Percentiles rank a stretch among this genome's conserved stretches.
phyloP scores from a whole-genome alignment of 106 monocot species.

The Gastrodia elata region DNA sequence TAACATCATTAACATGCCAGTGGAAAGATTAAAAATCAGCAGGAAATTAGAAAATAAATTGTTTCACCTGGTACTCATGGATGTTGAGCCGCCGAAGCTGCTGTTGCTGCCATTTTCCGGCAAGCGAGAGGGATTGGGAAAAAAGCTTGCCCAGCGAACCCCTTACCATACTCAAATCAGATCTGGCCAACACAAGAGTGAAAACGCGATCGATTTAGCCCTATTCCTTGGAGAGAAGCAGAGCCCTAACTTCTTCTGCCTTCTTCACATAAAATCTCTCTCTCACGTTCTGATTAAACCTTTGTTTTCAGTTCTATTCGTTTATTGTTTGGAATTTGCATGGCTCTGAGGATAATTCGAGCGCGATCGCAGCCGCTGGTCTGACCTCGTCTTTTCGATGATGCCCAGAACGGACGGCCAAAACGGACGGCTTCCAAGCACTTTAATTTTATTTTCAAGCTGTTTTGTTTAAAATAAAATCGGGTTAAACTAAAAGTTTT shows the following conservation, averaged over 20 bases:
- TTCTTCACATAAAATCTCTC: neutral
- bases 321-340: too few species aligned
- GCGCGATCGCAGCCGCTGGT: too few species aligned
- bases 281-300: too few species aligned
- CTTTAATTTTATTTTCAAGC: too few species aligned
- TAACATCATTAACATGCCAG: neutral
- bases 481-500: too few species aligned
- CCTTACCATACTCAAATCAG: slow-evolving; percentile 40
- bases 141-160: slow-evolving; percentile 57
- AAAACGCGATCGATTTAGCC: neutral
- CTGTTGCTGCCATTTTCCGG: slow-evolving; percentile 82
- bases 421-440: too few species aligned
- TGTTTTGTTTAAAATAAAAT: too few species aligned
- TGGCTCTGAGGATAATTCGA: too few species aligned
- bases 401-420: too few species aligned
- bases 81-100: slow-evolving; percentile 97
- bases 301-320: too few species aligned
- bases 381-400: too few species aligned
- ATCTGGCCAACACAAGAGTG: neutral
- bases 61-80: slow-evolving; percentile 93
- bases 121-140: slow-evolving; percentile 44
- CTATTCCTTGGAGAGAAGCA: neutral
- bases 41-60: neutral
- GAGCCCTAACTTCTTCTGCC: neutral
- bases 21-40: neutral